These are phyloP conservation scores for Amaranthus palmeri DNA, from an alignment of 148 eudicot species.

Conservation along the genomic window DNA sequence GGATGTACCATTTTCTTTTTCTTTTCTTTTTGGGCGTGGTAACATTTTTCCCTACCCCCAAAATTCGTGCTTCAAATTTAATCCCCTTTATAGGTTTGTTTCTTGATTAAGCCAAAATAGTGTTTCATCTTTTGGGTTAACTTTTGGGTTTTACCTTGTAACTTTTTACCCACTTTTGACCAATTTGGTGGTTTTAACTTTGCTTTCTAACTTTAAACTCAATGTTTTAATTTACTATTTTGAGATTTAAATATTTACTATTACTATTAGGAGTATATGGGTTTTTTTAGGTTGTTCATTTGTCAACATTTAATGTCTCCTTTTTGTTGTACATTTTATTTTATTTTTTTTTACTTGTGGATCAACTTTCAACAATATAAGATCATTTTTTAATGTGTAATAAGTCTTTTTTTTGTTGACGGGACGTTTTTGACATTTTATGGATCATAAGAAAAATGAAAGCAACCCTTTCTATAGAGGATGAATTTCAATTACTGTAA, in stretches of 20 bases:
- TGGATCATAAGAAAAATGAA: too few species aligned
- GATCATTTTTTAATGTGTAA: too few species aligned
- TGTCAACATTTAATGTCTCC: too few species aligned
- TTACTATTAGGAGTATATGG: background rate
- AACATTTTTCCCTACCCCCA: constrained; percentile 16
- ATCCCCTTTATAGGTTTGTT: constrained; percentile 18
- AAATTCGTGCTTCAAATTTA: constrained; percentile 27
- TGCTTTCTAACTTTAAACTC: constrained; percentile 13
- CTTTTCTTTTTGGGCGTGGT: constrained; percentile 30
- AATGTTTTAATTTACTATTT: background rate
- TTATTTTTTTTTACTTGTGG: background rate
- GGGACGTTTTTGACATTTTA: too few species aligned
- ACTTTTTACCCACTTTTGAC: constrained; percentile 29
- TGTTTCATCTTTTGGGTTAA: constrained; percentile 17
- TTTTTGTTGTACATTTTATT: background rate
- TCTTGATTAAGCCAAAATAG: constrained; percentile 19
- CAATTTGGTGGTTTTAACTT: background rate
- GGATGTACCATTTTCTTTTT: constrained; percentile 4
- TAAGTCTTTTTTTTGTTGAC: too few species aligned
- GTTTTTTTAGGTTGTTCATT: too few species aligned
- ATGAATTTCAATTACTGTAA: too few species aligned
- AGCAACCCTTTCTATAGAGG: too few species aligned
- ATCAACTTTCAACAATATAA: background rate
- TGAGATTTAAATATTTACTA: too few species aligned
- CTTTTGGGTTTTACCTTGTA: constrained; percentile 22